Conservation (phyloP, 192 early-diverging fungal genomes). For the Mortierella claussenii region DNA sequence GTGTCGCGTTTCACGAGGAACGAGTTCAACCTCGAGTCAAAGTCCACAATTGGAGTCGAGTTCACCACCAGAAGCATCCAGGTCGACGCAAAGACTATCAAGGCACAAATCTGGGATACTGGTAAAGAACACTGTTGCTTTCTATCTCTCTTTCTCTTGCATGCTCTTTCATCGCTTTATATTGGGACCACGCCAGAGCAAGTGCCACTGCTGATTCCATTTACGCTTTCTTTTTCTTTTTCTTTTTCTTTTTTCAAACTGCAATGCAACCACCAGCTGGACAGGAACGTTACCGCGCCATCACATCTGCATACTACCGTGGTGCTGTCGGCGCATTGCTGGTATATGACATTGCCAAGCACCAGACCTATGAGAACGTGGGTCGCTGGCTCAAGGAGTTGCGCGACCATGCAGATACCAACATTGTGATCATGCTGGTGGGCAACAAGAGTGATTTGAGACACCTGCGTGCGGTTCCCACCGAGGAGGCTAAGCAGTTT, state of each 20-base stretch:
- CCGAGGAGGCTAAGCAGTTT: constrained; percentile 98
- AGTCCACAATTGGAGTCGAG: constrained; percentile 99
- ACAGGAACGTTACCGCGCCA: constrained; percentile 86
- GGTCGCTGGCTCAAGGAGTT: constrained; percentile 98
- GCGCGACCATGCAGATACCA: constrained; percentile 95
- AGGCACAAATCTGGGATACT: constrained; percentile 99
- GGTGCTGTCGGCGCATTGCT: constrained; percentile 97
- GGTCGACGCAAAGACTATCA: constrained; percentile 97
- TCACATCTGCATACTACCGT: constrained; percentile 91
- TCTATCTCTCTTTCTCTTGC: background rate
- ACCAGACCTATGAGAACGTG: constrained; percentile 96
- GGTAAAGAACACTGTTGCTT: no score
- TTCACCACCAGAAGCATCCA: constrained; percentile 97
- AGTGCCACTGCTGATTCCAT: no score
- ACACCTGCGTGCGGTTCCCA: constrained; percentile 94
- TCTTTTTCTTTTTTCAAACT: background rate
- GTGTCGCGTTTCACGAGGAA: constrained; percentile 96
- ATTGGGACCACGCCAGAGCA: background rate
- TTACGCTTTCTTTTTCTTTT: constrained; percentile 3
- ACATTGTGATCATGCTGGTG: constrained; percentile 99
- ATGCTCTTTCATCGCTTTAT: background rate
- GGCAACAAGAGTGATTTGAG: constrained; percentile 99
- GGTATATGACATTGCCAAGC: constrained; percentile 98
- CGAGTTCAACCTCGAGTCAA: constrained; percentile 98
- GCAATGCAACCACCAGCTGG: constrained; percentile 54